Percentiles rank a stretch among this genome's conserved stretches.
Evolutionary conservation across 495 filamentous ascomycete genomes (phyloP).

Genomic region (Neurospora intermedia): DNA sequence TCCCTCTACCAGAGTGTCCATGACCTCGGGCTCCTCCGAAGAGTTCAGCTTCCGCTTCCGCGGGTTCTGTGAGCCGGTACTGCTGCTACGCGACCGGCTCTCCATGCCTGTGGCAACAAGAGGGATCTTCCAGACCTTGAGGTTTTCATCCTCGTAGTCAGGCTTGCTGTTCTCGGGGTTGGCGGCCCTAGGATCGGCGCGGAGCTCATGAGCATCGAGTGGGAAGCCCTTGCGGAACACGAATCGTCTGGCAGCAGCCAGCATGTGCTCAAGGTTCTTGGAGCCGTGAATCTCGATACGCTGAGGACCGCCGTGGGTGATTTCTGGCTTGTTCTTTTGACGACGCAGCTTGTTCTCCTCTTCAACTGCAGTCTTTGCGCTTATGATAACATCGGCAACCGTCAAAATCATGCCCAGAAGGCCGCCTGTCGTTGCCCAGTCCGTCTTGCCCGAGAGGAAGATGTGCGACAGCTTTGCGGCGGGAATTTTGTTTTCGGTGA

Average conservation of each 20-base stretch:
- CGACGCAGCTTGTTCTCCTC: conserved; percentile 20
- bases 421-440: conserved; percentile 70
- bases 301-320: background rate
- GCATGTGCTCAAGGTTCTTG: conserved; percentile 61
- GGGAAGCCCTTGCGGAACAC: conserved; percentile 80
- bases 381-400: conserved; percentile 52
- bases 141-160: conserved; percentile 60
- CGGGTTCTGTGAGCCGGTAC: conserved; percentile 1
- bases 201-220: conserved; percentile 53
- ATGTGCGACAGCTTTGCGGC: conserved; percentile 55
- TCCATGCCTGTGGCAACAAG: conserved; percentile 20
- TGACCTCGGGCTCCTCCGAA: conserved; percentile 40
- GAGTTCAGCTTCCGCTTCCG: conserved; percentile 14
- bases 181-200: conserved; percentile 22
- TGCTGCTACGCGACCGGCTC: conserved; percentile 9
- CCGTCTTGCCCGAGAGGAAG: conserved; percentile 67
- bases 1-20: conserved; percentile 33
- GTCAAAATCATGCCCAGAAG: conserved; percentile 75
- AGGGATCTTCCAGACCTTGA: conserved; percentile 79
- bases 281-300: conserved; percentile 63
- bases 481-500: conserved; percentile 50
- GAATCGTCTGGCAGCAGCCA: conserved; percentile 77
- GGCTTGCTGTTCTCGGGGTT: conserved; percentile 30
- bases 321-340: conserved; percentile 17
- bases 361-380: conserved; percentile 12